These are phyloP conservation scores for Rhodocollybia butyracea DNA, from an alignment of 768 basidiomycete genomes.

Conservation along the genomic window DNA sequence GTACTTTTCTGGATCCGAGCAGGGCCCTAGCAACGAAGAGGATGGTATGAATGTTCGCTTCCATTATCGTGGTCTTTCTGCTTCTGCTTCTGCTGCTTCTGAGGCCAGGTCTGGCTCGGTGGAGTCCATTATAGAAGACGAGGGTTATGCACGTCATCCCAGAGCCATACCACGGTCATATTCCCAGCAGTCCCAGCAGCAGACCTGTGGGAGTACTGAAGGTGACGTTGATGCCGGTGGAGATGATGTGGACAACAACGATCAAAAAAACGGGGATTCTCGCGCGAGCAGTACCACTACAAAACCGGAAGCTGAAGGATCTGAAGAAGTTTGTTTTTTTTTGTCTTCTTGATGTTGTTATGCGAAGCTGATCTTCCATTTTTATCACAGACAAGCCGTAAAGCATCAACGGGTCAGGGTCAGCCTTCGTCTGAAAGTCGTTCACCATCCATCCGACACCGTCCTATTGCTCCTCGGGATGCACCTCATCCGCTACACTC, in stretches of 20 bases:
- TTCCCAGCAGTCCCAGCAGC: background rate
- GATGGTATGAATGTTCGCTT: background rate
- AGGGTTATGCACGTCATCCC: background rate
- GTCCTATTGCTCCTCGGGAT: background rate
- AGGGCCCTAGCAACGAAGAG: background rate
- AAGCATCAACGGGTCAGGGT: background rate
- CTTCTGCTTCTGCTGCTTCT: background rate
- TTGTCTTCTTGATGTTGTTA: background rate
- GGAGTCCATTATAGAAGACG: background rate
- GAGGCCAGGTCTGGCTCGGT: background rate
- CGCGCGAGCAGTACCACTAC: background rate
- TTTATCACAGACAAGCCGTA: background rate
- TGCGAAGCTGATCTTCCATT: background rate
- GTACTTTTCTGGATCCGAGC: constrained; percentile 1
- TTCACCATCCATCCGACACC: background rate
- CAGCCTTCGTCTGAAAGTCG: background rate
- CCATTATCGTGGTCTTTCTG: background rate
- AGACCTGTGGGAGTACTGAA: background rate
- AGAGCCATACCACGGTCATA: too few relatives aligned
- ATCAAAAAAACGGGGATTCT: background rate
- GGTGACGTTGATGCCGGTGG: background rate
- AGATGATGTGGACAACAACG: background rate
- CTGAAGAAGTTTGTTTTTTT: background rate
- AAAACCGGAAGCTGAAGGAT: background rate
- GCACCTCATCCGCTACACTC: background rate